A percentile compares a stretch with the other conserved stretches of the same genome.
Conservation (phyloP, 352 stramenopile genomes). For the Pythium volutum region DNA sequence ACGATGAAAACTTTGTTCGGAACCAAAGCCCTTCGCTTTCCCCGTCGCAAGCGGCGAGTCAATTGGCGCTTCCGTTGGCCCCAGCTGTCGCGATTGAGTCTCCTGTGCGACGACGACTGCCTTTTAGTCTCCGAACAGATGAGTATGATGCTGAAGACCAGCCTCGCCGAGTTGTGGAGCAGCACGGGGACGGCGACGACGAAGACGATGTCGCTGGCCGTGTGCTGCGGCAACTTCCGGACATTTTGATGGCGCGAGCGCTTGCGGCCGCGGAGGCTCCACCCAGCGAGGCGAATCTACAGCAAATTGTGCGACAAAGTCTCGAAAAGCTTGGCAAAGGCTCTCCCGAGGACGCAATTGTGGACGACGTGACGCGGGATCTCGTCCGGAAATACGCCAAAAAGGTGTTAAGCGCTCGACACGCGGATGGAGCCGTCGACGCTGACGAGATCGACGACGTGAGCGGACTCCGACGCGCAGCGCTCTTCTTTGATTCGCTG, state of each 20-base stretch:
- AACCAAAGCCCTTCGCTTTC: neutral
- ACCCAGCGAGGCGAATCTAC: neutral
- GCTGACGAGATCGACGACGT: conserved; percentile 10
- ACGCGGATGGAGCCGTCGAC: neutral
- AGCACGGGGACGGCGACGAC: neutral
- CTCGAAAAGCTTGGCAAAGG: conserved; percentile 10
- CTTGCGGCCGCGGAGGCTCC: conserved; percentile 1
- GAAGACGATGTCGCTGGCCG: conserved; percentile 13
- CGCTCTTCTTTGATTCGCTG: conserved; percentile 17
- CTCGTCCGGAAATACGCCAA: conserved; percentile 9
- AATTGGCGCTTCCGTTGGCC: no score
- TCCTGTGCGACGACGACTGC: neutral
- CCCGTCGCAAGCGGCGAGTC: neutral
- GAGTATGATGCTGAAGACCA: neutral
- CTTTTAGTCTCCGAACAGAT: neutral
- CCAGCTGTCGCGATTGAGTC: neutral
- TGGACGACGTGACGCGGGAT: conserved; percentile 14
- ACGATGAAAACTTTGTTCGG: neutral
- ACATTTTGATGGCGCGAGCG: conserved; percentile 13
- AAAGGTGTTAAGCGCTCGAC: neutral
- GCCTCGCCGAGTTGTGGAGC: conserved; percentile 8
- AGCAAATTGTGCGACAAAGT: conserved; percentile 18
- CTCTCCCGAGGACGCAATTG: neutral
- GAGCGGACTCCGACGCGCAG: conserved; percentile 21
- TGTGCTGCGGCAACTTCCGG: conserved; percentile 20